Evolutionary conservation across 345 rosid genomes (phyloP).

Genomic region (Sonneratia alba): DNA sequence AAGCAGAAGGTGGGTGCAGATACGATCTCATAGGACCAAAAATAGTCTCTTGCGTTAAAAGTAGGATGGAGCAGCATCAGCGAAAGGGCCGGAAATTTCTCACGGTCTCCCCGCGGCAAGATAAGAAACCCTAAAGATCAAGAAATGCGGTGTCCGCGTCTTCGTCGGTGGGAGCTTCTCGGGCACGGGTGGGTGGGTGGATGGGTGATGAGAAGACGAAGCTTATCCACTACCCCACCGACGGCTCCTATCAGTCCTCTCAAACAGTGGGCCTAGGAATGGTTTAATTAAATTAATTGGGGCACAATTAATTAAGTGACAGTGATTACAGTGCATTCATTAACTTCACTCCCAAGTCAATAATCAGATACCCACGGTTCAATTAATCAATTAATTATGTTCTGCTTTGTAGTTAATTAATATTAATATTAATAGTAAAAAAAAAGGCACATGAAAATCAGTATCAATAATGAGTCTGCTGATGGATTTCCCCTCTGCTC

Average conservation of each 20-base stretch:
- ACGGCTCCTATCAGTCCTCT: not conserved
- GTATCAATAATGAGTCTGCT: not conserved
- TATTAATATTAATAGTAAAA: not conserved
- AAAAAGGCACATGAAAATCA: not conserved
- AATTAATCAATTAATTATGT: not conserved
- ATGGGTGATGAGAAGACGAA: too few species aligned
- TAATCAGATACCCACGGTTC: not conserved
- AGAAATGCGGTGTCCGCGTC: too few species aligned
- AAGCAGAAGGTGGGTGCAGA: too few species aligned
- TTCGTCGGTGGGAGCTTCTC: too few species aligned
- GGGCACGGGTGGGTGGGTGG: too few species aligned
- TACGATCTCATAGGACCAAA: too few species aligned
- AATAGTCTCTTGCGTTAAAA: too few species aligned
- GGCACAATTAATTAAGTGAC: not conserved
- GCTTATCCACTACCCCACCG: too few species aligned
- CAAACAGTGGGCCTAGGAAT: not conserved
- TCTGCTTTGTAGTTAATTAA: not conserved
- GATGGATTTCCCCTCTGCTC: not conserved
- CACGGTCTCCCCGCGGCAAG: too few species aligned
- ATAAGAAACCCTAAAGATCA: too few species aligned
- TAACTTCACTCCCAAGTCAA: constrained; percentile 3
- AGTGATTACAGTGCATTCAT: not conserved
- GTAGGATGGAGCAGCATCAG: too few species aligned
- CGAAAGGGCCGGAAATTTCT: too few species aligned
- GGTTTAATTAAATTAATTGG: not conserved